phyloP scores from a whole-genome alignment of 2,329 filamentous ascomycete genomes.

The Chrysoporthe austroafricana region DNA sequence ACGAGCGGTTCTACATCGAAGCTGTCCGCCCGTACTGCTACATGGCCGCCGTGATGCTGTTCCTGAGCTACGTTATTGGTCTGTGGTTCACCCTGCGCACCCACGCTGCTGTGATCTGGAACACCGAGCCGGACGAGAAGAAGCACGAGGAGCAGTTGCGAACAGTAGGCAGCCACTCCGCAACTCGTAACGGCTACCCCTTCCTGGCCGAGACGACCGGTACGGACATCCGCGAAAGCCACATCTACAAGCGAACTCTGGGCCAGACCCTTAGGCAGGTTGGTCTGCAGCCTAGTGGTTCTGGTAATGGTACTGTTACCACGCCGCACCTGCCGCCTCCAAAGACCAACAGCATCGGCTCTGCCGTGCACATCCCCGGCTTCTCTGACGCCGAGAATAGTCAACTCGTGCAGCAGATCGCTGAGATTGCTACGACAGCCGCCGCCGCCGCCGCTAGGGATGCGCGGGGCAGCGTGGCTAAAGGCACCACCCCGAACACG shows the following conservation, averaged over 20 bases:
- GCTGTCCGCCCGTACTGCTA: constrained; percentile 94
- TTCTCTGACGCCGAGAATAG: constrained; percentile 83
- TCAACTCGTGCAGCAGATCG: constrained; percentile 80
- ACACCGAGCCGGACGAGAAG: constrained; percentile 79
- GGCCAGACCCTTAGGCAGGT: constrained; percentile 87
- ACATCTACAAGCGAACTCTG: constrained; percentile 90
- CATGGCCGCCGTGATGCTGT: constrained; percentile 81
- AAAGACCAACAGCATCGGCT: constrained; percentile 53
- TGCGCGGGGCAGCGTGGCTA: constrained; percentile 44
- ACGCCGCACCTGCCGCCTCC: constrained; percentile 79
- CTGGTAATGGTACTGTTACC: constrained; percentile 49
- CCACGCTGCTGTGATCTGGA: constrained; percentile 97
- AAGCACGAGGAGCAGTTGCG: constrained; percentile 58
- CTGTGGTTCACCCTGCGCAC: constrained; percentile 95
- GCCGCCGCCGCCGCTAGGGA: constrained; percentile 86
- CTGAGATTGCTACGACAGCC: constrained; percentile 91
- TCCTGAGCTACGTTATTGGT: constrained; percentile 91
- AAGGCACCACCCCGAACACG: constrained; percentile 24
- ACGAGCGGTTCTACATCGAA: constrained; percentile 86
- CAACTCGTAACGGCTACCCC: constrained; percentile 28
- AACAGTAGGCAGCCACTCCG: constrained; percentile 36
- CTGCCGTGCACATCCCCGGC: constrained; percentile 63
- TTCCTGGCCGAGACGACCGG: constrained; percentile 52
- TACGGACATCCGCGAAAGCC: constrained; percentile 80
- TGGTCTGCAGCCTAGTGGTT: constrained; percentile 59